phyloP scores from a whole-genome alignment of 2,329 filamentous ascomycete genomes.

The Aureobasidium leucospermi region DNA sequence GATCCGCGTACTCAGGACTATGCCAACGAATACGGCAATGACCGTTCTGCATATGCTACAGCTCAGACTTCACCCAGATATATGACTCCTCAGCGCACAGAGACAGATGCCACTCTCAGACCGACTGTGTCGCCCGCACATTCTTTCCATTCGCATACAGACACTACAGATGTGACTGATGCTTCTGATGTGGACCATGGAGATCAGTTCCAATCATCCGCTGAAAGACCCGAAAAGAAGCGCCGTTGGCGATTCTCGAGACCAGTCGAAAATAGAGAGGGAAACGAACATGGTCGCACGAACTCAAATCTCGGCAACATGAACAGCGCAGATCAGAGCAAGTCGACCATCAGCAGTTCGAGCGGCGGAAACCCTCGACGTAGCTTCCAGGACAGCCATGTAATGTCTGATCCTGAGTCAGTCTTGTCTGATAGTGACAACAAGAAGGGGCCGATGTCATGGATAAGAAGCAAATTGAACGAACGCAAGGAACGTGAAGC shows the following conservation, averaged over 20 bases:
- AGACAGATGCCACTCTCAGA: slow-evolving; percentile 47
- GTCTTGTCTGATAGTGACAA: slow-evolving; percentile 12
- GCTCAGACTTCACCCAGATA: slow-evolving; percentile 19
- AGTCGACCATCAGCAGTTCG: slow-evolving; percentile 15
- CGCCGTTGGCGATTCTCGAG: slow-evolving; percentile 64
- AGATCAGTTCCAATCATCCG: slow-evolving; percentile 47
- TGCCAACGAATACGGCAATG: slow-evolving; percentile 19
- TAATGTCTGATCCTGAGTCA: slow-evolving; percentile 9
- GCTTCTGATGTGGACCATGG: slow-evolving; percentile 63
- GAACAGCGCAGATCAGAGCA: slow-evolving; percentile 16
- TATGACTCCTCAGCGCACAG: slow-evolving; percentile 71
- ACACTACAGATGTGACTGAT: slow-evolving; percentile 74
- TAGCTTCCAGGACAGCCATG: slow-evolving; percentile 11
- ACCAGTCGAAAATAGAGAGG: slow-evolving; percentile 20
- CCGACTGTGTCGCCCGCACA: slow-evolving; percentile 66
- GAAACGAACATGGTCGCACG: not conserved
- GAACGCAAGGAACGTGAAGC: slow-evolving; percentile 49
- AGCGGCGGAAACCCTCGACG: not conserved
- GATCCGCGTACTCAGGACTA: slow-evolving; percentile 19
- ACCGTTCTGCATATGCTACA: slow-evolving; percentile 38
- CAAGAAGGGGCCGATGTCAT: slow-evolving; percentile 52
- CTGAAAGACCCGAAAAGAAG: slow-evolving; percentile 60
- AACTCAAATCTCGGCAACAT: slow-evolving; percentile 8
- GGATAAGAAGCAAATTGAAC: slow-evolving; percentile 58
- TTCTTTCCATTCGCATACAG: slow-evolving; percentile 65